Conservation (phyloP, 2,329 filamentous ascomycete genomes). For the Gnomoniopsis smithogilvyi region DNA sequence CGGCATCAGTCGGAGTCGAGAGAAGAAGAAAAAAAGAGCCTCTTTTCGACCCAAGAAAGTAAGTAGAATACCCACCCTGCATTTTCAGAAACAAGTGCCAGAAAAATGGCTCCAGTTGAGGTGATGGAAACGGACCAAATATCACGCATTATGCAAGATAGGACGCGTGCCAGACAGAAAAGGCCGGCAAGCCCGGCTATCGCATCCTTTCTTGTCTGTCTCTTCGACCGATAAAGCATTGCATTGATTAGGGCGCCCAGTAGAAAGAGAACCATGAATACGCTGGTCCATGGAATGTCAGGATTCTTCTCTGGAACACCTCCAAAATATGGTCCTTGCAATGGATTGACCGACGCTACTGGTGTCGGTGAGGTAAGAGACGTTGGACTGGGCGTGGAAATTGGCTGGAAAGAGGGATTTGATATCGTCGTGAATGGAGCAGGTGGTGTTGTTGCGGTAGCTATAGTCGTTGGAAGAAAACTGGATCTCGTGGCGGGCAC, state of each 20-base stretch:
- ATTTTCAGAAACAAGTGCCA: constrained; percentile 7
- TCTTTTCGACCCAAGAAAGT: too few relatives aligned
- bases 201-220: background rate
- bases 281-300: background rate
- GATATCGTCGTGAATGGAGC: background rate
- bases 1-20: background rate
- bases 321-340: constrained; percentile 3
- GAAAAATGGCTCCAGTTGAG: background rate
- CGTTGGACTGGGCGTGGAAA: background rate
- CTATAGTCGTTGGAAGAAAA: background rate
- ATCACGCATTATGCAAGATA: background rate
- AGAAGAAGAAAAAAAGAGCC: too few relatives aligned
- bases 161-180: constrained; percentile 8
- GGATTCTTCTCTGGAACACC: background rate
- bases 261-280: background rate
- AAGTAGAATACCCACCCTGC: background rate
- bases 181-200: constrained; percentile 1
- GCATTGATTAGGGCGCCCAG: background rate
- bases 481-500: background rate
- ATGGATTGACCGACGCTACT: background rate
- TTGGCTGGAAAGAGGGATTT: background rate
- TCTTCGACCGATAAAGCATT: constrained; percentile 1
- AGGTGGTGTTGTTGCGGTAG: background rate
- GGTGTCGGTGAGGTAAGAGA: background rate
- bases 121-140: background rate